Evolutionary conservation across 2,329 filamentous ascomycete genomes (phyloP), one percentile per base, ranked within the genome.

Genomic region (Aspergillus hortae): DNA sequence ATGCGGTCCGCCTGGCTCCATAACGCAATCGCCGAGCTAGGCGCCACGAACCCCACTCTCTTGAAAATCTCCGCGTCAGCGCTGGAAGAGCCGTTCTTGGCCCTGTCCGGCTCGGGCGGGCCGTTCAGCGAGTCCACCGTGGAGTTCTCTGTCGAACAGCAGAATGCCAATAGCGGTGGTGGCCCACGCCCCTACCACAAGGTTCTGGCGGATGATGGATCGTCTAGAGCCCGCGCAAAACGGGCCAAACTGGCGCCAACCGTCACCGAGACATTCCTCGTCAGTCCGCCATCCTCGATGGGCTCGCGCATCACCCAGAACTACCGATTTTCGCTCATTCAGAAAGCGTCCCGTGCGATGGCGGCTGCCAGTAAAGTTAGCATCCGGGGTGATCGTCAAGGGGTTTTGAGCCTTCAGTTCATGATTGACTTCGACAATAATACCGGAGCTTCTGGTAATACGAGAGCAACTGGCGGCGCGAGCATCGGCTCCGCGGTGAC

Each of bases 391-490:
- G 94, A 99, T 70, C 80, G 82, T 2, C 90, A 96, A 67, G 92
- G 94, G 0, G 92, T 99, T 27, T 72, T 99, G 58, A 96, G 90
- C 71, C 74, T 97, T 68, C 94, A 99, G 67, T 96, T 97, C 64
- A 94, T 99, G 88, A 87, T 99, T 14, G 90, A 96, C 67, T 79
- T 92, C 40, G 90, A 94, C 56, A 81, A 82, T 6, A 80, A 82
- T 41, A 54, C 35, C 7, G 54, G 7, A 17, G 40, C n/a, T 12
- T 53, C 57, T 41, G 59, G 64, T 44, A 59, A 54, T 27, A 36
- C 45, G n/a, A 58, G 58, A 42, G 25, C 53, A 25, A 54, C 60
- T 21, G 61, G 58, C 23, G 6, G 23, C 23, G 6, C 23, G 36
- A 58, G 60, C 11, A 54, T 52, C 17, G 58, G 55, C 42, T 65